Evolutionary conservation across 176 grass and related monocot genomes (phyloP).

Genomic region (Phoenix dactylifera): DNA sequence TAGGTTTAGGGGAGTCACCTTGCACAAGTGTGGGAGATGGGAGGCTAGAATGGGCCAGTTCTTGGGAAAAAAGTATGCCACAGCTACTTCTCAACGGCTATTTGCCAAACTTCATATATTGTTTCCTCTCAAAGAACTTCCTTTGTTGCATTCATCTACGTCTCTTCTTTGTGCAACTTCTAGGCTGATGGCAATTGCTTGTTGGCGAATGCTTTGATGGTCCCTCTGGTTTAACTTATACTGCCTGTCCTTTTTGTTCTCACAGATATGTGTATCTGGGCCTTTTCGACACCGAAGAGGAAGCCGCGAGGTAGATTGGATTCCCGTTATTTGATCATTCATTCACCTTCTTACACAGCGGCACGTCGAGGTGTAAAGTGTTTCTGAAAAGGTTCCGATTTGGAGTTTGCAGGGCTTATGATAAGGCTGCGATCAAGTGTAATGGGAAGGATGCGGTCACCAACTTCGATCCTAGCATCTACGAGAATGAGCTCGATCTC

Average conservation of each 20-base stretch:
- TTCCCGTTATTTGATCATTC: too few species aligned
- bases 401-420: constrained; percentile 11
- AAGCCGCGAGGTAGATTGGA: constrained; percentile 11
- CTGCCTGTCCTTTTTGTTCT: too few species aligned
- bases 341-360: too few species aligned
- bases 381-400: too few species aligned
- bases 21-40: constrained; percentile 20
- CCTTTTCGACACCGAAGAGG: constrained; percentile 9
- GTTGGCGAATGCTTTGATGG: background rate
- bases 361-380: too few species aligned
- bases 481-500: background rate
- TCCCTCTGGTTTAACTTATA: too few species aligned
- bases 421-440: constrained; percentile 16
- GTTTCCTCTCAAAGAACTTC: too few species aligned
- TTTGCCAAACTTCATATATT: too few species aligned
- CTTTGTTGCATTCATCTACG: too few species aligned
- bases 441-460: constrained; percentile 17
- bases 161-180: too few species aligned
- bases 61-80: constrained; percentile 10
- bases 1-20: constrained; percentile 8
- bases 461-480: constrained; percentile 14
- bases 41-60: constrained; percentile 22
- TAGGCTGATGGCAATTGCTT: too few species aligned
- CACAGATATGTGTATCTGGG: constrained; percentile 18
- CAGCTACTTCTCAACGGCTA: too few species aligned